Base-by-base conservation (phyloP, 768 basidiomycete species). In the Trametes sanguinea region DNA sequence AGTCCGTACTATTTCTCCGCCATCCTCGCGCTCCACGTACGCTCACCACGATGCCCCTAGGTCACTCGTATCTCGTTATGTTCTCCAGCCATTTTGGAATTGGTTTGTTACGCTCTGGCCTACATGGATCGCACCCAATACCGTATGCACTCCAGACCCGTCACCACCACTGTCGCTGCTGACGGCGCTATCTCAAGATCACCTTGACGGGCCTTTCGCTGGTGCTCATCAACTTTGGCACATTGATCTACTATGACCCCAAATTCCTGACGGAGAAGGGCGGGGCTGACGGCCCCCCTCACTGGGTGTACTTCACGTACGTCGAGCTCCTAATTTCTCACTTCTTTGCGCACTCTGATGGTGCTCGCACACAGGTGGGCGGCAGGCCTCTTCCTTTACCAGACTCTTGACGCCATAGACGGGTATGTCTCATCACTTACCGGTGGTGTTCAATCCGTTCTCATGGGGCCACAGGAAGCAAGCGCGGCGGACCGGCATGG, bases 401-500 rank as follows among this genome's bases (percentile, higher is more conserved):
- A 99, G 76, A 90, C 79, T 29, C 81, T 95, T 27, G 93, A 95
- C 73, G 88, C 91, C 13, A 90, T 94, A 52, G 94, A 96, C 71
- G 94, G 92, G 92, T 92, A 65, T 33, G 85, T 54, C 30, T 32
- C 9, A 16, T 10, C 9, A 14, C 13, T 46, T 11, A 9, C 30
- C 8, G 13, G 13, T 48, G 61, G 58, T 44, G n/a, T 35, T 42
- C 5, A 35, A n/a, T 6, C 13, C 33, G 14, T 8, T 3, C 37
- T 46, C 0, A 57, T 7, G 14, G 22, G 1, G 11, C 14, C 37
- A 32, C 65, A 94, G 96, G 14, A 98, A 98, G 74, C 97, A 99
- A 75, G 97, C 97, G 22, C 80, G 97, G 64, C 78, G 96, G 53
- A 96, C 95, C 1, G 94, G 94, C 1, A 98, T 97, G 92, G 90